Conservation (phyloP, 495 filamentous ascomycete genomes). For the Aspergillus diversus region DNA sequence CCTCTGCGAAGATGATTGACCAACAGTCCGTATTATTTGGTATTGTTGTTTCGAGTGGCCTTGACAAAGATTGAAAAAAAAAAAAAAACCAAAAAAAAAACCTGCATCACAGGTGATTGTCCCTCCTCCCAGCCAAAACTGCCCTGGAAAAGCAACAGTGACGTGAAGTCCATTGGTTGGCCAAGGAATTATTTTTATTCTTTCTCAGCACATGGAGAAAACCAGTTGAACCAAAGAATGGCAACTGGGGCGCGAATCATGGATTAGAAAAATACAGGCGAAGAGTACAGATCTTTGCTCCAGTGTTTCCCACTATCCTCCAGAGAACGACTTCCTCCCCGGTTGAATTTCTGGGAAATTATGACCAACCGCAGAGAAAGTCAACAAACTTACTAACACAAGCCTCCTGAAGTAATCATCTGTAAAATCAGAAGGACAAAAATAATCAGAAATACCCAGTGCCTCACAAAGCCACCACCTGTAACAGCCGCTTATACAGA, state of each 20-base stretch:
- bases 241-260: no score
- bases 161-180: background rate
- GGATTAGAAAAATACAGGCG: background rate
- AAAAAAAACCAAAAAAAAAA: slow-evolving; percentile 31
- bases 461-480: slow-evolving; percentile 5
- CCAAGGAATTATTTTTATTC: slow-evolving; percentile 6
- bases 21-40: slow-evolving; percentile 6
- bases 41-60: slow-evolving; percentile 17
- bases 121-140: background rate
- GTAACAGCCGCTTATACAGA: slow-evolving; percentile 24
- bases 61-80: slow-evolving; percentile 29
- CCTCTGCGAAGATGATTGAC: slow-evolving; percentile 15
- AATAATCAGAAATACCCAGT: slow-evolving; percentile 4
- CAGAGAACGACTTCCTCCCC: background rate
- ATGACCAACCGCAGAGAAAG: background rate
- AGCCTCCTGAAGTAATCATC: background rate
- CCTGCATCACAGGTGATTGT: slow-evolving; percentile 13
- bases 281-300: background rate
- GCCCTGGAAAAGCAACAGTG: background rate
- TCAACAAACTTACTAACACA: background rate
- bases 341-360: background rate
- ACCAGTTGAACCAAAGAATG: slow-evolving; percentile 8
- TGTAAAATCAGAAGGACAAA: background rate
- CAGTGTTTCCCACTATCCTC: background rate
- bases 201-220: slow-evolving; percentile 8